Conservation (phyloP, 2,329 filamentous ascomycete genomes). For the Phaeosphaeriaceae sp. region DNA sequence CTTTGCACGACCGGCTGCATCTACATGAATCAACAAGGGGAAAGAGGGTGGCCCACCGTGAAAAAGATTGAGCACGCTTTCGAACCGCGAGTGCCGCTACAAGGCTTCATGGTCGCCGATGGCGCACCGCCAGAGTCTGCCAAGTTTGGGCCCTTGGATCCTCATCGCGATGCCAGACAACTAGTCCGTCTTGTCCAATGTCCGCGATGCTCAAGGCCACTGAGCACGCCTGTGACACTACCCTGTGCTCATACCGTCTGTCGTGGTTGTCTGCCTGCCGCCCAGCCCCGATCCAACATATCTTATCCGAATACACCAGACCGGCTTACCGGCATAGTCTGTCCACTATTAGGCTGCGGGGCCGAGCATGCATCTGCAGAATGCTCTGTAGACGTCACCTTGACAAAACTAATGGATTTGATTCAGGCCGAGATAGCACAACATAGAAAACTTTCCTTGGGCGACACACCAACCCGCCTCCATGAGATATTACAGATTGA, state of each 20-base stretch:
- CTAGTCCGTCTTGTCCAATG: slow-evolving; percentile 81
- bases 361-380: slow-evolving; percentile 78
- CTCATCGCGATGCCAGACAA: slow-evolving; percentile 63
- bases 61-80: slow-evolving; percentile 42
- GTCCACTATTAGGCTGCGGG: slow-evolving; percentile 70
- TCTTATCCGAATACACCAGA: slow-evolving; percentile 76
- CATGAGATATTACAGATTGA: slow-evolving; percentile 50
- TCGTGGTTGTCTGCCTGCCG: slow-evolving; percentile 72
- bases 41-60: slow-evolving; percentile 42
- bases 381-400: slow-evolving; percentile 76
- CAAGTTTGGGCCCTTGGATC: slow-evolving; percentile 51
- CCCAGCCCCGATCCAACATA: slow-evolving; percentile 70
- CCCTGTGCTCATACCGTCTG: slow-evolving; percentile 85
- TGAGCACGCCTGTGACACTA: slow-evolving; percentile 73
- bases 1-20: slow-evolving; percentile 17
- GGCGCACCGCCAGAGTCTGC: slow-evolving; percentile 38
- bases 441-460: slow-evolving; percentile 40
- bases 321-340: slow-evolving; percentile 73
- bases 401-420: slow-evolving; percentile 71
- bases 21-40: slow-evolving; percentile 47
- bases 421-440: slow-evolving; percentile 58
- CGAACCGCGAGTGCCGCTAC: slow-evolving; percentile 28
- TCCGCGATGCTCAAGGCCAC: slow-evolving; percentile 70
- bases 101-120: slow-evolving; percentile 54
- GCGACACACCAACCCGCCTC: slow-evolving; percentile 48